Evolutionary conservation across 495 filamentous ascomycete genomes (phyloP), one percentile per base, ranked within the genome.

Genomic region (Xylaria intraflava): DNA sequence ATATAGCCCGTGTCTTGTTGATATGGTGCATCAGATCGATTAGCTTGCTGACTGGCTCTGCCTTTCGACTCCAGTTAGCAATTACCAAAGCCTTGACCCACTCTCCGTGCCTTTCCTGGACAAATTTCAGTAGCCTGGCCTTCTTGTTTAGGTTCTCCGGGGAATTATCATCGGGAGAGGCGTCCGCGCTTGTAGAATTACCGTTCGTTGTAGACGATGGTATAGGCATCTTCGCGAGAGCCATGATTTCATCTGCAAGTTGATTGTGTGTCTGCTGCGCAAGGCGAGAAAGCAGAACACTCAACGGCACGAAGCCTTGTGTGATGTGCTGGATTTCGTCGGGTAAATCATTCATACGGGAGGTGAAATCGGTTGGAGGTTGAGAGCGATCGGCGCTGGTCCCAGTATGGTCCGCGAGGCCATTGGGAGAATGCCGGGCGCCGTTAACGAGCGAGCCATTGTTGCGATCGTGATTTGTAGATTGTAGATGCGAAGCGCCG

Each of bases 51-150:
- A 97, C 84, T 46, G 85, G 80, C 24, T 78, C 76, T 23, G 83
- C 84, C 60, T 89, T 87, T 57, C 83, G 80, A 65, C 86, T 86
- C 93, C 93, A 98, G 64, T 87, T 83, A 2, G 83, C 82, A 35
- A 98, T 81, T 14, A 97, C 89, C 11, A 96, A 77, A 14, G 88
- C 78, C 69, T 98, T 96, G 64, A 93, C 89, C 71, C 94, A 97
- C 67, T 73, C 72, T 1, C 70, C 63, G 48, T 82, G 78, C 24
- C 69, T 60, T 39, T 74, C 69, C 56, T 79, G 72, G 5, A 85
- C 80, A 67, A 87, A 91, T 22, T 89, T 80, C 43, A 96, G 64
- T 12, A 96, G 64, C 40, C 76, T 69, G n/a, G 78, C 55, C 69
- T 95, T 96, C 72, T 96, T 96, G 36, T 82, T 77, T 26, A 87